Base-by-base conservation (phyloP, 2,329 filamentous ascomycete species). In the Setomelanomma holmii region DNA sequence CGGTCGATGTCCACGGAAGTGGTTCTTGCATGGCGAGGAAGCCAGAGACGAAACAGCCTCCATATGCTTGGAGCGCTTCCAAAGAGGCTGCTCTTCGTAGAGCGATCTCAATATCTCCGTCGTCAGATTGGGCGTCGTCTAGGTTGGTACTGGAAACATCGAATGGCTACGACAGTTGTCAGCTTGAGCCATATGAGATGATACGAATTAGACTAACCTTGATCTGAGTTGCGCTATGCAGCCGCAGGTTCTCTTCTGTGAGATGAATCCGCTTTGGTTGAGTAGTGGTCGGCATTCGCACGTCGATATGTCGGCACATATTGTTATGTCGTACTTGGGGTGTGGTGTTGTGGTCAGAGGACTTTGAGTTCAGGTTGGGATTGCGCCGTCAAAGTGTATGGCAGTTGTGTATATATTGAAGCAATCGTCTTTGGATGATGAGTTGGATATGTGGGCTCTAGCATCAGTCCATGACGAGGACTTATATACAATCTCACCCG, bases 21-120 rank as follows among this genome's bases (percentile, higher is more conserved):
- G 63, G 56, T 16, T 63, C 51, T 47, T 63, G 60, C 48, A 67
- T 62, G 5, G 63, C 63, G 34, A 67, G 53, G 36, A 67, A 67
- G n/a, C 64, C 62, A n/a, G 67, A 72, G 10, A 69, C 61, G 35
- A 69, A 67, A 51, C 64, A 64, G 10, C 70, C 69, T 11, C 61
- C 60, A 38, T 74, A 74, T 10, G 72, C 60, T 45, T 69, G 67
- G 45, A 73, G 46, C 11, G 64, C 68, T 16, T 73, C 67, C 43
- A 67, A 21, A 3, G 67, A 68, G 14, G 67, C 64, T 14, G 60
- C 57, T 43, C 60, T 63, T 34, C 61, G 56, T 34, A 68, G 42
- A 10, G 62, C 64, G 24, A 67, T 61, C 20, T 58, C 51, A 6
- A 53, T 43, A 12, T 68, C 63, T 22, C 51, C 63, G 10, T 70